Base-by-base conservation (phyloP, 2,329 filamentous ascomycete species). In the Fusarium siculi region DNA sequence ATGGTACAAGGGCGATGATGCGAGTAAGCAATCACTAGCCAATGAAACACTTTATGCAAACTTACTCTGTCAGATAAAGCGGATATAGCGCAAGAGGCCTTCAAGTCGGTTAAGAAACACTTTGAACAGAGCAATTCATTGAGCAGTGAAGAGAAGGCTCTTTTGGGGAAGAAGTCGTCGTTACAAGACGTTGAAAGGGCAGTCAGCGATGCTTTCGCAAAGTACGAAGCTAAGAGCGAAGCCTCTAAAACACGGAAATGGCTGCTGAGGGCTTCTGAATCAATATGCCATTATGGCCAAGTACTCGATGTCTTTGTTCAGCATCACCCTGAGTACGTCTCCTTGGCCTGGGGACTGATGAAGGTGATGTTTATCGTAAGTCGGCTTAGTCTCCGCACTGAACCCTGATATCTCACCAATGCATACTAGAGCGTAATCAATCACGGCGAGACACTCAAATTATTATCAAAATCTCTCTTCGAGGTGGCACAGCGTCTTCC, bases 291-390 rank as follows among this genome's bases (percentile, higher is more conserved):
- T n/a, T 72, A 71, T 10, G 47, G 32, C 0, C 43, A 40, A 42
- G 42, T 69, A 4, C 53, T 73, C 2, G 61, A 73, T 23, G 49
- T 73, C 1, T 59, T 72, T 6, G 60, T 66, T 0, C 70, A 73
- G 5, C 70, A 73, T 10, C 64, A 72, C 21, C 65, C 70, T 0
- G 70, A 72, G 5, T 73, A 73, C 2, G 68, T 72, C 2, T 36
- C 70, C 0, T 32, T 73, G 8, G 70, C 37, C 1, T 73, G 68
- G 68, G 70, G 68, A 1, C 2, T 63, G 0, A 66, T 73, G 64
- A 73, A 73, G 28, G 5, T 73, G 1, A 14, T 73, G 1, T 72
- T 73, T 10, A 46, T 60, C 0, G 65, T 69, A 23, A 47, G 68
- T 43, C 2, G 7, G 2, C 21, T 5, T 14, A 1, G 1, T 7